Base-by-base conservation (phyloP, 768 basidiomycete genomes). In the Rhodosporidiobolus odoratus region DNA sequence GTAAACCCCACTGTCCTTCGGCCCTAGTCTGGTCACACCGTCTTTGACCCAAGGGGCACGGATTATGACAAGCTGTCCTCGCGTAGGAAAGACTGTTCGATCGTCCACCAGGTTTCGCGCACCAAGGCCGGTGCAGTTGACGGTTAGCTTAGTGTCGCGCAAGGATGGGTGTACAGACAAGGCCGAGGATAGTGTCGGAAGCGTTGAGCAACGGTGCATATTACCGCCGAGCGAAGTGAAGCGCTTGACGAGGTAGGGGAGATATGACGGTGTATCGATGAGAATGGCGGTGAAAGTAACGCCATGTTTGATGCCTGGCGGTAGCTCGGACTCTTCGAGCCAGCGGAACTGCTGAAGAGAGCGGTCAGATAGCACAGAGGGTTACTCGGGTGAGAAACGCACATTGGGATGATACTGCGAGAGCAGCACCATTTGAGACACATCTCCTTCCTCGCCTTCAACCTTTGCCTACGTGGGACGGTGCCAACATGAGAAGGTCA, bases 111-210 rank as follows among this genome's bases (percentile, higher is more conserved):
- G 80, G 13, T 79, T 79, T 1, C 83, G 80, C 23, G 85, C 84
- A 5, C 85, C 85, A 30, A 93, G 78, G 0, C 91, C 91, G 0
- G 85, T 83, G 73, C 89, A 91, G 16, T 88, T 84, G 9, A 92
- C 78, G 2, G 92, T 76, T 0, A 86, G 89, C 57, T 85, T 84
- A 0, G 78, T 80, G 25, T 60, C 64, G 71, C 16, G 10, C 17
- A 71, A 40, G 10, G 56, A 25, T 3, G 56, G 47, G 16, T 60
- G 4, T 1, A 37, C 52, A 5, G 58, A 53, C 37, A 72, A 48
- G 0, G 59, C 66, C 1, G 52, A 38, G 10, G 45, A 17, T 45
- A 72, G 52, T 19, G 58, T 25, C 2, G 53, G n/a, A 7, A 72
- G 53, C 2, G 58, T 47, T 5, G 83, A 79, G 6, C 82, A 84